phyloP scores from a whole-genome alignment of 306 rosid species.

The Dicorynia guianensis region DNA sequence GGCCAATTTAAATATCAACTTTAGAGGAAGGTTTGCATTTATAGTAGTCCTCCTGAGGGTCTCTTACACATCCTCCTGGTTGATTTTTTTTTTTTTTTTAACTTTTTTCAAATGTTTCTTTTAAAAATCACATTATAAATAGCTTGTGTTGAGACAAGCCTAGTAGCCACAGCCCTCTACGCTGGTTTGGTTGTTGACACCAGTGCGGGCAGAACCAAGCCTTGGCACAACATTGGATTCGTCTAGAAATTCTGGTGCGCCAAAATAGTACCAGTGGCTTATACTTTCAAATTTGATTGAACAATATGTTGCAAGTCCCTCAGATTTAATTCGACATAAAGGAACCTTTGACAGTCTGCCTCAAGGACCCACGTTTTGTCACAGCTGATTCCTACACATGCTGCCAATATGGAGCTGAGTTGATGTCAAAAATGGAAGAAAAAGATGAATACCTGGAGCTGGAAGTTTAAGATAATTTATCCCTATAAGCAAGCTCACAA shows the following conservation, averaged over 20 bases:
- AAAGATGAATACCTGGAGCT: conserved; percentile 55
- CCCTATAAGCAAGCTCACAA: conserved; percentile 66
- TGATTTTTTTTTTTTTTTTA: too few relatives aligned
- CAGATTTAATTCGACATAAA: neutral
- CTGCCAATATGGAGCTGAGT: neutral
- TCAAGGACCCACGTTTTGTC: conserved; percentile 18
- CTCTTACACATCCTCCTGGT: too few relatives aligned
- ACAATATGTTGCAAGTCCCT: neutral
- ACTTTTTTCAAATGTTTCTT: too few relatives aligned
- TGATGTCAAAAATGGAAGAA: conserved; percentile 1
- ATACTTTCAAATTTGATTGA: neutral
- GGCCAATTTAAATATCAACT: too few relatives aligned
- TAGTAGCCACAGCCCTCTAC: conserved; percentile 1
- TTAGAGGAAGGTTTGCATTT: too few relatives aligned
- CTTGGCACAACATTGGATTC: neutral
- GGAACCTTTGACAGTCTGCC: too few relatives aligned
- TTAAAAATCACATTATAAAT: too few relatives aligned
- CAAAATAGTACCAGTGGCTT: neutral
- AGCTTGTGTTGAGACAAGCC: neutral
- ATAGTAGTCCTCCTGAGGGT: too few relatives aligned
- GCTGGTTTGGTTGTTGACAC: neutral
- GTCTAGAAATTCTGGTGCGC: neutral
- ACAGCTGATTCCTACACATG: conserved; percentile 11
- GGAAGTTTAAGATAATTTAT: conserved; percentile 47
- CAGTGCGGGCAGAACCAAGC: neutral